Percentiles rank a stretch among this genome's conserved stretches.
Conservation (phyloP, 352 stramenopile genomes). For the Phytophthora macrochlamydospora region DNA sequence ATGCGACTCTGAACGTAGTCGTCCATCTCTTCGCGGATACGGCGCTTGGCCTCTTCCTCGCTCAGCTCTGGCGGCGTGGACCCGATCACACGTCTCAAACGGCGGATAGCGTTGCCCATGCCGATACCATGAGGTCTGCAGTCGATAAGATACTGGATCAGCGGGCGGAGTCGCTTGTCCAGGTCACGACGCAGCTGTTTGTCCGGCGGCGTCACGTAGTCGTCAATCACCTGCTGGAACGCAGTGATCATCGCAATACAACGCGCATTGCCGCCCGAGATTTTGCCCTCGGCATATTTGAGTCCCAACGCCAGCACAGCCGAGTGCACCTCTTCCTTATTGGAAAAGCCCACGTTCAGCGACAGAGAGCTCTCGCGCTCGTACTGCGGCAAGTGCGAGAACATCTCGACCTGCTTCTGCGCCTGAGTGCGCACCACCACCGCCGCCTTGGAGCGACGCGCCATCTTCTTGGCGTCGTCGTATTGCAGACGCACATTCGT, state of each 20-base stretch:
- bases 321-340: constrained; percentile 87
- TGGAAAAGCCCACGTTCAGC: constrained; percentile 73
- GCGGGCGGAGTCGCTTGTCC: constrained; percentile 90
- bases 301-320: constrained; percentile 91
- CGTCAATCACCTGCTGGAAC: constrained; percentile 90
- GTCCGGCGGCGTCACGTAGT: constrained; percentile 85
- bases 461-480: constrained; percentile 82
- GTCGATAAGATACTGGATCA: constrained; percentile 95
- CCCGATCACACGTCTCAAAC: constrained; percentile 89
- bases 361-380: constrained; percentile 80
- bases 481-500: constrained; percentile 74
- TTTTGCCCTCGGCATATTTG: constrained; percentile 91
- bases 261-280: constrained; percentile 91
- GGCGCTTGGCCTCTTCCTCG: constrained; percentile 84
- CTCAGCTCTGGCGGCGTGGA: constrained; percentile 86
- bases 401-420: constrained; percentile 85
- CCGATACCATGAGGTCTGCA: constrained; percentile 93
- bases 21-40: constrained; percentile 92
- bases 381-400: constrained; percentile 87
- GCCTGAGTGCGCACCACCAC: constrained; percentile 76
- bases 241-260: constrained; percentile 94
- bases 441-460: constrained; percentile 68
- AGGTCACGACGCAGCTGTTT: constrained; percentile 87
- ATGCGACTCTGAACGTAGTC: constrained; percentile 95
- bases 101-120: constrained; percentile 96